Base-by-base conservation (phyloP, 257 asterid genomes). In the Scutellaria barbata region DNA sequence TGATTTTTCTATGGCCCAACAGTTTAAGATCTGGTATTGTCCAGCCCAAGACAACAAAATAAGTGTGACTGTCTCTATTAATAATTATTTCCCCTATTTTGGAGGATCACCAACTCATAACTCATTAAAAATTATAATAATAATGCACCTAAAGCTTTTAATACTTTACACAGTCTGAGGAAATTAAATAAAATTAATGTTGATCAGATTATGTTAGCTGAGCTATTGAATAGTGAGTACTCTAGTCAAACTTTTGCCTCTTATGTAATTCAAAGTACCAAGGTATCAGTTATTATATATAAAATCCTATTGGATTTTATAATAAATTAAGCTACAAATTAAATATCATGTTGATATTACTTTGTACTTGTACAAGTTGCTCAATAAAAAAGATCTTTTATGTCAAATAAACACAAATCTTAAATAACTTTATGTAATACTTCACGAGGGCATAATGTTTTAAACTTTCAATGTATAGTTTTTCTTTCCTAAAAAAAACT, bases 131-230 rank as follows among this genome's bases (percentile, higher is more conserved):
- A 20, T 25, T 25, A 46, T 11, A 16, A 17, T 47, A 55, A 65
- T 64, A 35, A 35, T 56, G 11, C 58, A 65, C 73, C 78, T 43
- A 52, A 55, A 35, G 9, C 10, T 6, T 48, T 71, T 48, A 71
- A 7, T 48, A 43, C 25, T 13, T 30, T 17, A 16, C 55, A 63
- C 7, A 46, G 39, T 63, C 56, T 59, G 76, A 39, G 46, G 17
- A 22, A 47, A 61, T 11, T 40, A n/a, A 10, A 50, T 1, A 25
- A 47, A 37, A 39, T 35, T 25, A 42, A 6, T 35, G 50, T 16
- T 51, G 40, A 10, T 62, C 63, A 54, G 17, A 76, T 41, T 63
- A 41, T 67, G 64, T 47, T 71, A 56, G 73, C 54, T 70, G 58
- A 46, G 72, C 35, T 46, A 69, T 76, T 56, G 5, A 64, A 64